These are phyloP conservation scores for Calocybe indica DNA, from an alignment of 768 basidiomycete genomes.

Conservation along the genomic window DNA sequence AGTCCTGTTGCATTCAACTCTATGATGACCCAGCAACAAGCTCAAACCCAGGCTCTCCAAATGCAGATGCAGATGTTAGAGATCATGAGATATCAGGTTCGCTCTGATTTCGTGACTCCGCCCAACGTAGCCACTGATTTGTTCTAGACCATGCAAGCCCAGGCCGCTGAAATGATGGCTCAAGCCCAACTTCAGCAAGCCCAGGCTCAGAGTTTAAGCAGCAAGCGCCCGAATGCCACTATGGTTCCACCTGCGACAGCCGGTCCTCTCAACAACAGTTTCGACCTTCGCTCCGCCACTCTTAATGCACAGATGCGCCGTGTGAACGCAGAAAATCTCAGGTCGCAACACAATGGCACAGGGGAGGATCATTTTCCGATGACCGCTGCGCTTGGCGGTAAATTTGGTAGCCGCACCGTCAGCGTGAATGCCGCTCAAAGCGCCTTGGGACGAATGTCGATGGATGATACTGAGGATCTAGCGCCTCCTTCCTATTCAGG, in stretches of 20 bases:
- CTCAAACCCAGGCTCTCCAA: conserved; percentile 63
- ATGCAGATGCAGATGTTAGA: conserved; percentile 86
- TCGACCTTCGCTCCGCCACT: conserved; percentile 57
- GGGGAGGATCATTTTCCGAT: conserved; percentile 65
- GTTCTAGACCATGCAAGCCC: conserved; percentile 57
- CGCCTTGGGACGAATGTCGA: conserved; percentile 14
- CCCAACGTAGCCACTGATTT: conserved; percentile 3
- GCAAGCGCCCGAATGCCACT: conserved; percentile 40
- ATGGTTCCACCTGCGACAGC: conserved; percentile 65
- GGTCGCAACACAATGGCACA: conserved; percentile 48
- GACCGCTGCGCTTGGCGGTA: conserved; percentile 75
- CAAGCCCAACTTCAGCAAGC: conserved; percentile 46
- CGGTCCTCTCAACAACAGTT: conserved; percentile 57
- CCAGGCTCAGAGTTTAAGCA: conserved; percentile 29
- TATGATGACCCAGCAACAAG: conserved; percentile 38
- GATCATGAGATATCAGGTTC: conserved; percentile 73
- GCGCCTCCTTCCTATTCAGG: conserved; percentile 49
- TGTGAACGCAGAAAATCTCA: conserved; percentile 57
- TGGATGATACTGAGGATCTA: conserved; percentile 32
- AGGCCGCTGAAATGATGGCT: conserved; percentile 64
- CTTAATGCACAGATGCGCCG: conserved; percentile 59
- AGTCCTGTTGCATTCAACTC: conserved; percentile 43
- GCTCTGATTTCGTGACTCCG: conserved; percentile 12
- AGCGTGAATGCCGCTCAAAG: conserved; percentile 29
- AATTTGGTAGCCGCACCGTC: conserved; percentile 62